Base-by-base conservation (phyloP, 2,329 filamentous ascomycete genomes). In the Paracorniculantispora psalliotae region DNA sequence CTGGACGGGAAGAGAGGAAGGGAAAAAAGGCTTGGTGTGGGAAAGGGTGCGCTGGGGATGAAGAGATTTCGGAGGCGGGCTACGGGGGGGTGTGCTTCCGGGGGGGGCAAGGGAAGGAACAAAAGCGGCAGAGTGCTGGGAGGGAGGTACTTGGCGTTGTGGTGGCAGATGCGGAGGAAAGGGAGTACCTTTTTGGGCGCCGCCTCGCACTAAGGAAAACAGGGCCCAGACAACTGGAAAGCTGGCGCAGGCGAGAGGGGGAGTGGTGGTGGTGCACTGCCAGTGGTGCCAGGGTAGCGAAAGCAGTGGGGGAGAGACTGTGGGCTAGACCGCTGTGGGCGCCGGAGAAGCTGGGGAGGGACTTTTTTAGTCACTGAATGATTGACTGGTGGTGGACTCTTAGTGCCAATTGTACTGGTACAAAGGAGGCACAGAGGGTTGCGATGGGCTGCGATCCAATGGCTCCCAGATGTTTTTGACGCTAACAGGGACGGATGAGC, bases 41-140 rank as follows among this genome's bases (percentile, higher is more conserved):
- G 51, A 43, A 33, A 44, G 13, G 51, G 51, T 25, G 19, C 26
- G 23, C 26, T 21, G 37, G 33, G 52, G 30, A 48, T 49, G 53
- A 57, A 57, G 53, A 57, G 53, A 57, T 57, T 57, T 57, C 53
- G 44, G 52, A 28, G 30, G 53, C 37, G 43, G 53, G 44, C 44
- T 48, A 49, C 17, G 23, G 33, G 37, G 35, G 52, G n/a, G n/a
- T n/a, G n/a, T n/a, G 37, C 23, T n/a, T 41, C 25, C 17, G 52
- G 41, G 52, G 52, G 50, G 33, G 15, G 33, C 39, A 35, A 44
- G 52, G 25, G 41, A 46, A 55, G 41, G 41, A 43, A n/a, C 23
- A 33, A 39, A 21, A 50, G 47, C 23, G 44, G 44, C 25, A 48
- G 23, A 48, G 23, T 23, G 25, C 21, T 43, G 28, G 28, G 33